Base-by-base conservation (phyloP, 441 rosid genomes). In the Eutrema salsugineum region DNA sequence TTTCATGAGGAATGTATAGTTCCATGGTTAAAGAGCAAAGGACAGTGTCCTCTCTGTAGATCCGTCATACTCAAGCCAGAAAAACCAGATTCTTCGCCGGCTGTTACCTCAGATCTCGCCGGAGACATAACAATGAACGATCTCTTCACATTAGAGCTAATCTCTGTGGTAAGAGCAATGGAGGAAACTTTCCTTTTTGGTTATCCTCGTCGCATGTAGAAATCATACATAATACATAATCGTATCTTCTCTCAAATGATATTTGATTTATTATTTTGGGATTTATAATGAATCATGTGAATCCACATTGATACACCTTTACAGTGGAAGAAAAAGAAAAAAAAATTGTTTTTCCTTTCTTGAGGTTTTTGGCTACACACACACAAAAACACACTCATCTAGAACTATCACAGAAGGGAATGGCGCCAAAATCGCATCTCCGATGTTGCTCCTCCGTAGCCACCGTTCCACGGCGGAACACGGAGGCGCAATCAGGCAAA, bases 1-100 rank as follows among this genome's bases (percentile, higher is more conserved):
- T 93, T 89, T 72, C 98, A 93, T 6, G 91, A 89, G 57, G 90
- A 84, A 1, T 91, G 97, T 58, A 87, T 93, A 28, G 81, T 86
- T 63, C 90, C 90, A 5, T 93, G 97, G 98, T 73, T 83, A 40
- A 89, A 76, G 67, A 82, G 78, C 58, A 75, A 83, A 10, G 83
- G 86, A n/a, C 87, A 83, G 42, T 93, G 95, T 73, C 98, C 97
- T 0, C 83, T 93, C 3, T 90, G 98, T 30, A 79, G 97, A 77
- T 82, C 42, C 50, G 63, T 69, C 2, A 64, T 89, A 2, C 44
- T 77, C 14, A 84, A 85, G 20, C 76, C 63, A 8, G 39, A 1
- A 6, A 65, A 50, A 74, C 66, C 22, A 40, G 63, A 50, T 0
- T 35, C 35, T 44, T 47, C 76, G 9, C 19, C 79, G 0, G 14